A percentile compares a stretch with the other conserved stretches of the same genome.
phyloP scores from a whole-genome alignment of 768 basidiomycete genomes.

The Trametes maxima region DNA sequence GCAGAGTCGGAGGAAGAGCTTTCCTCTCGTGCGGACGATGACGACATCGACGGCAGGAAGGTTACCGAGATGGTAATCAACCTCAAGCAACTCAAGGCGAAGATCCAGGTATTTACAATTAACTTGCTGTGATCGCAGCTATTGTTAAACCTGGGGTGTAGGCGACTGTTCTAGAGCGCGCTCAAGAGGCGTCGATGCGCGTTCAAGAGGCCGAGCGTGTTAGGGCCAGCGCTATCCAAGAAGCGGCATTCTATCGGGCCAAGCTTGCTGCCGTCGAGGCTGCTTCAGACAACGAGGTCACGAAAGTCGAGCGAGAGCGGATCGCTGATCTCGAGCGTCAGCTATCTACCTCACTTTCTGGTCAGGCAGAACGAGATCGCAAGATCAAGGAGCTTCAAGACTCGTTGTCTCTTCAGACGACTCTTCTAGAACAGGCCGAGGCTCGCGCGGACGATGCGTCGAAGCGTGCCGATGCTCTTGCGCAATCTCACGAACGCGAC shows the following conservation, averaged over 20 bases:
- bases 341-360: constrained; percentile 59
- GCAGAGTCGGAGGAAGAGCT: constrained; percentile 50
- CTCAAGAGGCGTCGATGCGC: constrained; percentile 73
- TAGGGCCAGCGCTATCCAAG: constrained; percentile 80
- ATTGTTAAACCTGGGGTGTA: constrained; percentile 32
- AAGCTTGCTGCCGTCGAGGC: constrained; percentile 88
- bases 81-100: constrained; percentile 87
- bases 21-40: constrained; percentile 37
- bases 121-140: not conserved
- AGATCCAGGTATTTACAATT: constrained; percentile 68
- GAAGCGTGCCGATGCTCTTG: constrained; percentile 74
- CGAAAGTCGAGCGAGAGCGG: constrained; percentile 79
- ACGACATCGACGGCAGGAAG: constrained; percentile 51
- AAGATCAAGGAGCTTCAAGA: constrained; percentile 74
- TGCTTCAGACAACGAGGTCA: constrained; percentile 60
- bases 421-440: constrained; percentile 76
- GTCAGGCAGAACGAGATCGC: constrained; percentile 66
- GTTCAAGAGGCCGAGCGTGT: constrained; percentile 79
- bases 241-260: constrained; percentile 94
- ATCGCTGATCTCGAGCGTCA: constrained; percentile 73
- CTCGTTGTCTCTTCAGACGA: constrained; percentile 74
- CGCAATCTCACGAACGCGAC: constrained; percentile 66
- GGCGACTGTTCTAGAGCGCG: constrained; percentile 77
- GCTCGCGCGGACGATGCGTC: constrained; percentile 73
- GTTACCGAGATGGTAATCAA: constrained; percentile 73